These are phyloP conservation scores for Eimeria necatrix DNA, from an alignment of 169 alveolate genomes.

Conservation along the genomic window DNA sequence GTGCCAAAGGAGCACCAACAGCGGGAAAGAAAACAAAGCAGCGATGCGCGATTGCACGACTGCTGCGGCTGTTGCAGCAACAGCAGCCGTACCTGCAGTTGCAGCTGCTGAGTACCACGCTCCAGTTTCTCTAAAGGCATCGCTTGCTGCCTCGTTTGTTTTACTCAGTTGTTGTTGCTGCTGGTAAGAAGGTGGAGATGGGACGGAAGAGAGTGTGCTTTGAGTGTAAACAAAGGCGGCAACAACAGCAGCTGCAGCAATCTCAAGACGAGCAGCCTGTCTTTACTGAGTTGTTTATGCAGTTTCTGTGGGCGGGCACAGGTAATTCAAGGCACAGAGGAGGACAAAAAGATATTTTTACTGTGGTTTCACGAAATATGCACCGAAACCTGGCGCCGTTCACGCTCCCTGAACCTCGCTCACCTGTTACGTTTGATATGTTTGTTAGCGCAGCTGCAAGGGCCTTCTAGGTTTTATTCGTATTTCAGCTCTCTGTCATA, in stretches of 20 bases:
- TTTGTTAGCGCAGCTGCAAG: no score
- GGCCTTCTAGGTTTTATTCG: no score
- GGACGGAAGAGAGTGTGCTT: background rate
- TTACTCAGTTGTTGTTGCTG: conserved; percentile 1
- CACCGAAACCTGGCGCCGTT: no score
- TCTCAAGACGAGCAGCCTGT: background rate
- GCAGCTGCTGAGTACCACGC: background rate
- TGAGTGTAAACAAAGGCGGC: background rate
- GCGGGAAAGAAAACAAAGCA: background rate
- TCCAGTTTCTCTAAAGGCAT: background rate
- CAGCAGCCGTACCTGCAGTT: conserved; percentile 24
- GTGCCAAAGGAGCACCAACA: conserved; percentile 28
- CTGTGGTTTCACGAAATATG: no score
- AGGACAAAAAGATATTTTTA: no score
- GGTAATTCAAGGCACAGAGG: no score
- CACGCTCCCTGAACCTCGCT: no score
- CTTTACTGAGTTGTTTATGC: background rate
- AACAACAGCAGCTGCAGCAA: conserved; percentile 8
- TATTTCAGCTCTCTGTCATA: no score
- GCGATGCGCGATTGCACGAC: conserved; percentile 45
- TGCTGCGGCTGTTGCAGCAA: conserved; percentile 17
- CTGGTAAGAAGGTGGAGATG: background rate
- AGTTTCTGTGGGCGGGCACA: background rate
- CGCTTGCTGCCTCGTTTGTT: background rate
- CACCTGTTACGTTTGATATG: no score